Base-by-base conservation (phyloP, 2,329 filamentous ascomycete genomes). In the Paraconiothyrium brasiliense region DNA sequence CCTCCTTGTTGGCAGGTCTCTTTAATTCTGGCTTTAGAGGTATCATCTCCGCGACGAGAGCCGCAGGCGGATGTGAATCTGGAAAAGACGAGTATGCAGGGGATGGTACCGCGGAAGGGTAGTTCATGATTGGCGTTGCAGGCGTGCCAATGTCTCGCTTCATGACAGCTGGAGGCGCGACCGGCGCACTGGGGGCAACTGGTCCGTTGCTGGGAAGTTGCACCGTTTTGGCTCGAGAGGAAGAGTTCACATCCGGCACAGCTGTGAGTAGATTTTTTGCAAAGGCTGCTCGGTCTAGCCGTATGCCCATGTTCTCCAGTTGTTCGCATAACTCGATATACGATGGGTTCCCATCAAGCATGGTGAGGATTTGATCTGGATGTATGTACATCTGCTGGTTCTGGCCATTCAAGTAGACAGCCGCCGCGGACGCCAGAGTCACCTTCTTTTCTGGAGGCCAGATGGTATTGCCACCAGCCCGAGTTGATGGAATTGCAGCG, bases 241-340 rank as follows among this genome's bases (percentile, higher is more conserved):
- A 63, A 44, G 71, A 71, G 57, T 79, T 78, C 11, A 79, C 69
- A 62, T 84, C 80, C 11, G 83, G 80, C 0, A 83, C 79, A 30
- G 80, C 79, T 43, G 74, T 71, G 7, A 86, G 77, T 16, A 89
- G 71, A 62, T 80, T 81, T 63, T 83, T 80, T 11, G 86, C 86
- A 51, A 89, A 84, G 0, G 79, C 74, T 6, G 84, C 81, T 57
- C 85, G 79, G 63, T 87, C 83, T 37, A 88, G 77, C 35, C 72
- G 77, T 16, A 86, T 75, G 0, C 83, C 84, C 66, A 79, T 79
- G 1, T 66, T 69, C 63, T 89, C 86, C 5, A 88, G 72, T 49
- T 79, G 77, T 61, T 85, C 81, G 67, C 86, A 89, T 2, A 88
- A 73, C 54, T 85, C 80, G 61, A 83, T 81, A 63, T 88, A 88